Percentiles rank a stretch among this genome's conserved stretches.
Evolutionary conservation across 1,139 yeast species (phyloP).

Genomic region (Taphrina sp.): DNA sequence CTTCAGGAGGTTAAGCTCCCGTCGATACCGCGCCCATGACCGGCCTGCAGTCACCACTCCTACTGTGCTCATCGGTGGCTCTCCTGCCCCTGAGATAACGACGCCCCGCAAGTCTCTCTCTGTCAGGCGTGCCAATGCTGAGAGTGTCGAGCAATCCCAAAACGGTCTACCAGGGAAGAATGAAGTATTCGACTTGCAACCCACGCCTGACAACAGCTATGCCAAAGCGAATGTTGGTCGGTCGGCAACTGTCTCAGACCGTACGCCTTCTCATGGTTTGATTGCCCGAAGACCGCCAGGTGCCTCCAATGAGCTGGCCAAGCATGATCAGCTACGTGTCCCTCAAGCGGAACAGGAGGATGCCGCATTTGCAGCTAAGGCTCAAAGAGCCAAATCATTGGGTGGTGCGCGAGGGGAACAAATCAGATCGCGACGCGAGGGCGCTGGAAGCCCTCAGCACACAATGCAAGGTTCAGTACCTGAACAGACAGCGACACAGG

Average conservation of each 20-base stretch:
- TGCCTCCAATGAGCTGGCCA: background rate
- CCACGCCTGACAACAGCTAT: too few relatives aligned
- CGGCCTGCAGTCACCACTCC: background rate
- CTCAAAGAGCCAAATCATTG: constrained; percentile 22
- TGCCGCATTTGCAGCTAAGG: constrained; percentile 4
- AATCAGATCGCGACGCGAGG: constrained; percentile 9
- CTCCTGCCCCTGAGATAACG: constrained; percentile 14
- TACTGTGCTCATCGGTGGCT: background rate
- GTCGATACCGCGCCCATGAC: constrained; percentile 15
- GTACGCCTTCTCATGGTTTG: constrained; percentile 5
- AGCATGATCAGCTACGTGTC: background rate
- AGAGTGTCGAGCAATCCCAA: background rate
- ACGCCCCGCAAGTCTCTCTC: constrained; percentile 23
- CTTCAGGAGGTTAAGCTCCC: constrained; percentile 24
- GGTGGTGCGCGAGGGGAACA: constrained; percentile 30
- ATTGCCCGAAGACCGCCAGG: background rate
- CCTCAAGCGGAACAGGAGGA: constrained; percentile 1
- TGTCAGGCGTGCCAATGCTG: constrained; percentile 1
- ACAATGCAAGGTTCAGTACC: background rate
- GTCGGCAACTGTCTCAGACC: constrained; percentile 15
- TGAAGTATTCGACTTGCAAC: too few relatives aligned
- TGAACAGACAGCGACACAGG: background rate
- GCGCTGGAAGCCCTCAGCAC: background rate
- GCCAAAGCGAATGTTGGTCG: constrained; percentile 6
- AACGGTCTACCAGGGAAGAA: constrained; percentile 4